These are phyloP conservation scores for Yamadazyma sp. DNA, from an alignment of 1,139 yeast species.

Conservation along the genomic window DNA sequence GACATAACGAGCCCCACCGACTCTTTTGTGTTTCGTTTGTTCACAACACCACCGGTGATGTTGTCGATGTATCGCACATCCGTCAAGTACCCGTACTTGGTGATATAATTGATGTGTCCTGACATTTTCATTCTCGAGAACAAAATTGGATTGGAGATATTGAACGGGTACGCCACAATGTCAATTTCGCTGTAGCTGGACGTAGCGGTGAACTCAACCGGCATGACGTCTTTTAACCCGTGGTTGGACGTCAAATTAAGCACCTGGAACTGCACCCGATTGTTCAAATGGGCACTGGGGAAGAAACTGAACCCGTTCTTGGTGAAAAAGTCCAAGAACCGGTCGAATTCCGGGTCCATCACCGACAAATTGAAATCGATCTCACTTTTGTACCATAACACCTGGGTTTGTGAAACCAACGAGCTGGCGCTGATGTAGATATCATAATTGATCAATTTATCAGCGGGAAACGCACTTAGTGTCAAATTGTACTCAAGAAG, in stretches of 20 bases:
- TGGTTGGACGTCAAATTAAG: constrained; percentile 4
- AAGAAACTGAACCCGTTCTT: constrained; percentile 27
- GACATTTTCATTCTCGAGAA: constrained; percentile 48
- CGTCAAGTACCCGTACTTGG: constrained; percentile 33
- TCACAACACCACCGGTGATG: constrained; percentile 60
- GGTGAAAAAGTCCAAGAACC: constrained; percentile 19
- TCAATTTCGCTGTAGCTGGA: constrained; percentile 10
- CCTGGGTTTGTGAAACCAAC: constrained; percentile 14
- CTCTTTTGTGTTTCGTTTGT: not conserved
- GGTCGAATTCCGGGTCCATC: constrained; percentile 10
- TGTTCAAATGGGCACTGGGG: constrained; percentile 24
- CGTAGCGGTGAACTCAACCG: constrained; percentile 9
- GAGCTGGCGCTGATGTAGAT: constrained; percentile 20
- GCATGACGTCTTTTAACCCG: constrained; percentile 6
- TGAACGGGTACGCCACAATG: constrained; percentile 50
- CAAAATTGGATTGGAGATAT: constrained; percentile 45
- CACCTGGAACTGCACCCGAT: constrained; percentile 3
- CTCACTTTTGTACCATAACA: constrained; percentile 22
- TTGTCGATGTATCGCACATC: constrained; percentile 64
- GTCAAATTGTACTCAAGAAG: constrained; percentile 12
- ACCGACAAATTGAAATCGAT: constrained; percentile 10
- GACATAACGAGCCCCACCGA: constrained; percentile 57
- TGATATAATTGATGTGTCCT: constrained; percentile 45
- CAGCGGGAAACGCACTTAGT: constrained; percentile 14
- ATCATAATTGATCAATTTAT: constrained; percentile 18